phyloP scores from a whole-genome alignment of 495 filamentous ascomycete genomes.

The Staphylotrichum tortipilum region DNA sequence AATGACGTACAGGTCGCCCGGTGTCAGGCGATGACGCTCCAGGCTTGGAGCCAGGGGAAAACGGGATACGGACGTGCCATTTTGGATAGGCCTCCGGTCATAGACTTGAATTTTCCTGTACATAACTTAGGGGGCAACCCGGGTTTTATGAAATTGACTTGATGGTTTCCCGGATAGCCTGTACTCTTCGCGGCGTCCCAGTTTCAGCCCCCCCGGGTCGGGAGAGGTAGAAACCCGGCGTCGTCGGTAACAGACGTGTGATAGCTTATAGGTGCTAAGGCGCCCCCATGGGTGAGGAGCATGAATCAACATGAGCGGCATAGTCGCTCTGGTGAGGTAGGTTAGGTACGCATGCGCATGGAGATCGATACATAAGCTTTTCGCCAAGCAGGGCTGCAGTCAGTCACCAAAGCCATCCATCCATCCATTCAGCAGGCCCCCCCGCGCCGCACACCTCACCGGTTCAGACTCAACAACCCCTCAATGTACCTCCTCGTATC shows the following conservation, averaged over 20 bases:
- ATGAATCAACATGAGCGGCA: no score
- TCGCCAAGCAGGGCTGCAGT: no score
- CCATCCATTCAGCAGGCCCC: neutral
- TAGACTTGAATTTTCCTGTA: slow-evolving; percentile 25
- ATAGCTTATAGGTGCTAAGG: no score
- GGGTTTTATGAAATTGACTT: neutral
- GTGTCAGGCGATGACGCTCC: neutral
- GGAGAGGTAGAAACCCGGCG: no score
- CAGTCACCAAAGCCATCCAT: neutral
- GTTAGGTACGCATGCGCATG: no score
- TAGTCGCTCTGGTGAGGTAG: no score
- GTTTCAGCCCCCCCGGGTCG: no score
- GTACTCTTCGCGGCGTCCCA: no score
- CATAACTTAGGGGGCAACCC: slow-evolving; percentile 13
- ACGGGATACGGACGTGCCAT: neutral
- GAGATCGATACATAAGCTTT: no score
- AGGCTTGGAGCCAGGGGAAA: slow-evolving; percentile 1
- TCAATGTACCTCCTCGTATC: slow-evolving; percentile 85
- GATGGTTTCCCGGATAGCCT: no score
- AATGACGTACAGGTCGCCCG: neutral
- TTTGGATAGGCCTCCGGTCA: neutral
- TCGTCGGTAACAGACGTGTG: no score
- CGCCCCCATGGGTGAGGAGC: no score
- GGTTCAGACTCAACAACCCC: slow-evolving; percentile 64
- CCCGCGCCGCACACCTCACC: slow-evolving; percentile 30